A percentile compares a stretch with the other conserved stretches of the same genome.
Conservation (phyloP, 805 yeast species). For the Metschnikowia kunwiensis region DNA sequence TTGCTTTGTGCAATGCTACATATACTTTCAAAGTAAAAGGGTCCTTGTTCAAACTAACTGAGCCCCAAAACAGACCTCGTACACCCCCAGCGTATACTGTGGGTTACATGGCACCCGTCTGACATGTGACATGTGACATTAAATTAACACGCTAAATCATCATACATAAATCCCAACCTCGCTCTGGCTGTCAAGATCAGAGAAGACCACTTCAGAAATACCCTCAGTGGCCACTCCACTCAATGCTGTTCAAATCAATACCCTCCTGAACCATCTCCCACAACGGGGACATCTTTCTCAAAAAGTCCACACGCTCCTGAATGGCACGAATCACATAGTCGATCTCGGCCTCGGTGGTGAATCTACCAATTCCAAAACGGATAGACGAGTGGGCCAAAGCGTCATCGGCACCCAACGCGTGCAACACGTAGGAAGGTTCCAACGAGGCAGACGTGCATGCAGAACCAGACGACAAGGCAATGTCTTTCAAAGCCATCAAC, state of each 20-base stretch:
- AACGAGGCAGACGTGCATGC: conserved; percentile 98
- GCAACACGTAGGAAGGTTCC: conserved; percentile 95
- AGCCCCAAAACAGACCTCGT: too few species aligned
- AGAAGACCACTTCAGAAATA: neutral
- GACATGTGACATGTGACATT: neutral
- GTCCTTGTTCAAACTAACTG: too few species aligned
- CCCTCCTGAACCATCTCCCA: conserved; percentile 99
- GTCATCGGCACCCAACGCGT: conserved; percentile 96
- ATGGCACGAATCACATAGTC: conserved; percentile 92
- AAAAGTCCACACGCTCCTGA: conserved; percentile 80
- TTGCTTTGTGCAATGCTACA: too few species aligned
- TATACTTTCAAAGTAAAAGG: too few species aligned
- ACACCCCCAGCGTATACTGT: too few species aligned
- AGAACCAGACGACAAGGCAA: conserved; percentile 93
- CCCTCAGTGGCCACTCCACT: conserved; percentile 92
- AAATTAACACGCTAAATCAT: conserved; percentile 1
- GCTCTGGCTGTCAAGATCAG: too few species aligned
- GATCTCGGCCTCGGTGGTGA: conserved; percentile 93
- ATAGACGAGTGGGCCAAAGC: conserved; percentile 98
- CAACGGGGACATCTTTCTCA: conserved; percentile 89
- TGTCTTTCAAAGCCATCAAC: conserved; percentile 95
- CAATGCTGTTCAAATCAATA: conserved; percentile 86
- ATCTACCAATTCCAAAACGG: conserved; percentile 95
- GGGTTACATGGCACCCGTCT: too few species aligned
- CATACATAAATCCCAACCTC: conserved; percentile 3